These are phyloP conservation scores for Sistotremastrum suecicum DNA, from an alignment of 768 basidiomycete genomes.

Conservation along the genomic window DNA sequence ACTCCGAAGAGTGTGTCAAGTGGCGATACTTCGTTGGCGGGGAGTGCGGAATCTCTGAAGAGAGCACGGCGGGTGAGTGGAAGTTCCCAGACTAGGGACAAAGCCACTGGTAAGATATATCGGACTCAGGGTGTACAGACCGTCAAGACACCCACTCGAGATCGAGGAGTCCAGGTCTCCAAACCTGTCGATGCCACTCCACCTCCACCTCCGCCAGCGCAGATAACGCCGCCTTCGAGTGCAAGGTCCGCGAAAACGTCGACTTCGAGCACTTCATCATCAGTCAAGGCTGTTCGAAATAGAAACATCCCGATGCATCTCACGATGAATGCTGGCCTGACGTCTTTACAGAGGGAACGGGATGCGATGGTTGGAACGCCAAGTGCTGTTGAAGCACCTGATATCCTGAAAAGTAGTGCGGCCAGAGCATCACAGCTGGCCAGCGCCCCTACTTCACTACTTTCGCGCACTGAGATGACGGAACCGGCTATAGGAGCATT, in stretches of 20 bases:
- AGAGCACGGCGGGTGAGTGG: not conserved
- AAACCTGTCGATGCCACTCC: slow-evolving; percentile 3
- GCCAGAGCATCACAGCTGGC: too few relatives aligned
- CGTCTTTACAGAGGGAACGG: too few relatives aligned
- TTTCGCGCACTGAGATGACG: too few relatives aligned
- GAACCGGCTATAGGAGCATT: too few relatives aligned
- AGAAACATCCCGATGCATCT: too few relatives aligned
- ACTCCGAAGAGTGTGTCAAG: slow-evolving; percentile 13
- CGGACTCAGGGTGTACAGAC: slow-evolving; percentile 63
- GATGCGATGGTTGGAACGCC: too few relatives aligned
- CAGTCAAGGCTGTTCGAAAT: too few relatives aligned
- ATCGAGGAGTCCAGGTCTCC: slow-evolving; percentile 47
- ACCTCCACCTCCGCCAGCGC: slow-evolving; percentile 5
- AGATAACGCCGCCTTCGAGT: slow-evolving; percentile 9
- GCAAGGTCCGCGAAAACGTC: slow-evolving; percentile 10
- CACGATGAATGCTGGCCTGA: too few relatives aligned
- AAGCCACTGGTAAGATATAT: slow-evolving; percentile 32
- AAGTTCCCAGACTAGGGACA: slow-evolving; percentile 13
- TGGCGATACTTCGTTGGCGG: slow-evolving; percentile 18
- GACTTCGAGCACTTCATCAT: not conserved
- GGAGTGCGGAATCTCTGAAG: slow-evolving; percentile 12
- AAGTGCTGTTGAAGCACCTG: too few relatives aligned
- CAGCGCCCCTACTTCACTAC: too few relatives aligned
- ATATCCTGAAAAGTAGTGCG: too few relatives aligned
- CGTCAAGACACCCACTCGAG: slow-evolving; percentile 33